A percentile compares a stretch with the other conserved stretches of the same genome.
Conservation (phyloP, 129 eudicot genomes). For the Calendula officinalis region DNA sequence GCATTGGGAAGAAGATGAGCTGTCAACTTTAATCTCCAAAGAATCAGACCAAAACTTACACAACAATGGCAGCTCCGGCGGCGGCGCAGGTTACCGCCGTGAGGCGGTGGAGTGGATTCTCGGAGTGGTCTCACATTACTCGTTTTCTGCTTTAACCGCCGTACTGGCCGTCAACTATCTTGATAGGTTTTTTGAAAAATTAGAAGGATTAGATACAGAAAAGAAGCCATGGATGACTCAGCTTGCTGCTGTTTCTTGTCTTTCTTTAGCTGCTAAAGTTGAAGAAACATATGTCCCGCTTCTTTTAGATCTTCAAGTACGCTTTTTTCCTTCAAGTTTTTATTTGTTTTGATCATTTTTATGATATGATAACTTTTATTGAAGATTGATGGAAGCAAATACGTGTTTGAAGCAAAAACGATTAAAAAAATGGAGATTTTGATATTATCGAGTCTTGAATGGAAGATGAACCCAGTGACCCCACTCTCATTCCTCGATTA, state of each 20-base stretch:
- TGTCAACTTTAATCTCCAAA: conserved; percentile 42
- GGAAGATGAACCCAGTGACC: conserved; percentile 92
- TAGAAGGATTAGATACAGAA: conserved; percentile 18
- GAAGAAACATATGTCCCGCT: conserved; percentile 87
- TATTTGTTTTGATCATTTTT: background rate
- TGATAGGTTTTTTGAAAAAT: conserved; percentile 55
- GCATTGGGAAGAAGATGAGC: conserved; percentile 59
- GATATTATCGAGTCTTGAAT: conserved; percentile 62
- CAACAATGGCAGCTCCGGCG: conserved; percentile 8
- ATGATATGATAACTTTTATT: background rate
- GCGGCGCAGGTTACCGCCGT: conserved; percentile 33
- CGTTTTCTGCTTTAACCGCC: conserved; percentile 68
- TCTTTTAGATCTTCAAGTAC: conserved; percentile 78
- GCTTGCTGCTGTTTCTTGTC: conserved; percentile 71
- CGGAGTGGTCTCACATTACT: conserved; percentile 50
- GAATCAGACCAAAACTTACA: conserved; percentile 34
- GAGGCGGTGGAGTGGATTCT: conserved; percentile 78
- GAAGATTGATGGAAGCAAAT: conserved; percentile 72
- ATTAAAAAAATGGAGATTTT: conserved; percentile 85
- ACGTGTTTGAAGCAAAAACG: conserved; percentile 70
- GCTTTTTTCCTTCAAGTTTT: background rate
- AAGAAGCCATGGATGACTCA: conserved; percentile 84
- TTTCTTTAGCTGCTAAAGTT: conserved; percentile 87
- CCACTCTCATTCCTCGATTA: conserved; percentile 71
- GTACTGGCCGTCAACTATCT: conserved; percentile 71